Evolutionary conservation across 768 basidiomycete species (phyloP).

Genomic region (Boletus vermiculosoides): DNA sequence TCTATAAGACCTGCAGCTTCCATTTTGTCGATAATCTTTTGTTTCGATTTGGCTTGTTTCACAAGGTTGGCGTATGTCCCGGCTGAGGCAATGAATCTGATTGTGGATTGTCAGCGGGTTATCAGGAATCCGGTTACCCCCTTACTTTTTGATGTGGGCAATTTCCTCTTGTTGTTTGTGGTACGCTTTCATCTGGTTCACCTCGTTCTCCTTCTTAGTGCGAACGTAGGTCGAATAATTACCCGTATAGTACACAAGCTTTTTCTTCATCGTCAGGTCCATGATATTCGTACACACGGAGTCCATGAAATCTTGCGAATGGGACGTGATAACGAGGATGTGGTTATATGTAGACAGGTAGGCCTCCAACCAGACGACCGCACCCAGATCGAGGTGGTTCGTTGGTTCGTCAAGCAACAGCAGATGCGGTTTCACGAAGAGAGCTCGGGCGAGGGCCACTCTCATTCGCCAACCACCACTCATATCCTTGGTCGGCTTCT

Average conservation of each 20-base stretch:
- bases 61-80: conserved; percentile 99
- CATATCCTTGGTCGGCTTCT: conserved; percentile 97
- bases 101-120: conserved; percentile 7
- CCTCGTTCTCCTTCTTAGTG: conserved; percentile 95
- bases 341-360: conserved; percentile 98
- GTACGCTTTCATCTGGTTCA: conserved; percentile 99
- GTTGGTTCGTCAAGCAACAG: conserved; percentile 92
- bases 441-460: conserved; percentile 91
- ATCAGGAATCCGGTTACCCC: background rate
- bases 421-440: conserved; percentile 96
- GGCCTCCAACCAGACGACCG: conserved; percentile 98
- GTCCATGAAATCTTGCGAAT: conserved; percentile 99
- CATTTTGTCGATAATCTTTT: conserved; percentile 99
- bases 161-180: conserved; percentile 98
- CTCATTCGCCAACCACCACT: conserved; percentile 99
- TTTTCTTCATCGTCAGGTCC: conserved; percentile 92
- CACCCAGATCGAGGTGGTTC: conserved; percentile 93
- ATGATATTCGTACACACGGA: conserved; percentile 96
- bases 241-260: conserved; percentile 90
- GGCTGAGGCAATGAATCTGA: conserved; percentile 95
- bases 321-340: conserved; percentile 94
- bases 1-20: conserved; percentile 97
- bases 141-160: conserved; percentile 94
- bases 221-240: conserved; percentile 98
- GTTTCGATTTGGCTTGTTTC: conserved; percentile 98